Evolutionary conservation across 2,329 filamentous ascomycete genomes (phyloP).

Genomic region (Cladosporium sp.): DNA sequence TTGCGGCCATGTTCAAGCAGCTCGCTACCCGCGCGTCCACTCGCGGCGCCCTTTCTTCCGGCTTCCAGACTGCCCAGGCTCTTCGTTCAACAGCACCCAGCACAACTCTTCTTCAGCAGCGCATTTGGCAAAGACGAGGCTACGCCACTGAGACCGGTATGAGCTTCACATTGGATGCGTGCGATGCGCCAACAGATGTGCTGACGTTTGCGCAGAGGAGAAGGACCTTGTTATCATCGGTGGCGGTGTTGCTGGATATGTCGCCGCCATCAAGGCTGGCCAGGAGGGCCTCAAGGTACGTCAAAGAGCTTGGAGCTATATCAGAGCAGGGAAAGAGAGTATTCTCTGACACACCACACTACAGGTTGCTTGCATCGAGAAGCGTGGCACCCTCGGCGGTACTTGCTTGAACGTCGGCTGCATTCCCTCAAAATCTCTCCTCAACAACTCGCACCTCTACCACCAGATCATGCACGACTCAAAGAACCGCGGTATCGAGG

Average conservation of each 20-base stretch:
- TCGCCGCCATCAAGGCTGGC: slow-evolving; percentile 97
- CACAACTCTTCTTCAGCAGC: slow-evolving; percentile 46
- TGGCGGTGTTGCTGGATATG: slow-evolving; percentile 96
- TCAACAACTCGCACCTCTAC: slow-evolving; percentile 99
- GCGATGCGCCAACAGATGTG: neutral
- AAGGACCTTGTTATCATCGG: slow-evolving; percentile 98
- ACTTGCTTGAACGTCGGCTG: slow-evolving; percentile 65
- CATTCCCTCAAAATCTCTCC: slow-evolving; percentile 97
- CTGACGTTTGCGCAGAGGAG: slow-evolving; percentile 61
- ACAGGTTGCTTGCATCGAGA: slow-evolving; percentile 95
- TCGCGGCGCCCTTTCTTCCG: slow-evolving; percentile 22
- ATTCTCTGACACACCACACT: neutral
- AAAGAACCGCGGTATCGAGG: slow-evolving; percentile 94
- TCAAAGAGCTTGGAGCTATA: neutral
- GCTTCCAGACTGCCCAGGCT: slow-evolving; percentile 17
- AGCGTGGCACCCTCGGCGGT: slow-evolving; percentile 89
- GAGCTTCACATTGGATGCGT: slow-evolving; percentile 5
- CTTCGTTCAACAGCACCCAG: slow-evolving; percentile 24
- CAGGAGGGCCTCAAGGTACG: slow-evolving; percentile 91
- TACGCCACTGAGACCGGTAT: slow-evolving; percentile 53
- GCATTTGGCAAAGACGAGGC: slow-evolving; percentile 52
- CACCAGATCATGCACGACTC: slow-evolving; percentile 96
- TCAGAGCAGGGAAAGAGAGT: neutral
- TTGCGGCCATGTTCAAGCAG: slow-evolving; percentile 24
- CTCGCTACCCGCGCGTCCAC: slow-evolving; percentile 20